Evolutionary conservation across 2,329 filamentous ascomycete species (phyloP).

Genomic region (Tolypocladium cylindrosporum): DNA sequence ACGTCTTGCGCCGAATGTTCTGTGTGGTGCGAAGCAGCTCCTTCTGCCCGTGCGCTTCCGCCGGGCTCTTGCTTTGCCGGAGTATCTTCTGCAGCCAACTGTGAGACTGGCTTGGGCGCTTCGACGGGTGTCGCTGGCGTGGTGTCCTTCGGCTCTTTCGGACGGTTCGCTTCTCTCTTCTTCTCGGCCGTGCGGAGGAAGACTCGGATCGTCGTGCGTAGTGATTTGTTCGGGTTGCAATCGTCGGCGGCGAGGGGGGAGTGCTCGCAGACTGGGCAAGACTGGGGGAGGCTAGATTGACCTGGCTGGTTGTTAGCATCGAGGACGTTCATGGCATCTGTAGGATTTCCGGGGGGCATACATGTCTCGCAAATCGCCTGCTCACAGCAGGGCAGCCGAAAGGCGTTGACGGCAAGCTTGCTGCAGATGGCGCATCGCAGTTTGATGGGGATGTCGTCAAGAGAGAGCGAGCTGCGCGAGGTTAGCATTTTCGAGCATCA

Average conservation of each 20-base stretch:
- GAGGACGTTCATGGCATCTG: background rate
- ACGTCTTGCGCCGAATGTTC: conserved; percentile 1
- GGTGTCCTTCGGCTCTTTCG: conserved; percentile 35
- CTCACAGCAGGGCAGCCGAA: conserved; percentile 87
- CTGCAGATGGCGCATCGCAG: conserved; percentile 90
- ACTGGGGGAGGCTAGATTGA: conserved; percentile 63
- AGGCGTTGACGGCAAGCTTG: conserved; percentile 82
- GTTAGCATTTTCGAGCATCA: background rate
- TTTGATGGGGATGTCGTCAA: conserved; percentile 90
- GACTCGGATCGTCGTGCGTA: conserved; percentile 86
- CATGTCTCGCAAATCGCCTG: conserved; percentile 88
- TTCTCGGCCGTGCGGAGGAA: conserved; percentile 88
- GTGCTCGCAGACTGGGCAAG: conserved; percentile 90
- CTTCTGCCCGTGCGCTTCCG: background rate
- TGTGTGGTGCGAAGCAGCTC: background rate
- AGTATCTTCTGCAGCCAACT: conserved; percentile 10
- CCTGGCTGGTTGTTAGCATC: conserved; percentile 33
- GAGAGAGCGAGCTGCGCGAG: conserved; percentile 54
- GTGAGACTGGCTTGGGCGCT: conserved; percentile 20
- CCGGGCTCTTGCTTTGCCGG: conserved; percentile 2
- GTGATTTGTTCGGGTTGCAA: conserved; percentile 78
- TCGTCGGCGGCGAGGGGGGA: conserved; percentile 76
- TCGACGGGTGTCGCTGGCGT: conserved; percentile 32
- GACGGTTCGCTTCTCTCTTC: conserved; percentile 61
- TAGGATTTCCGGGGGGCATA: conserved; percentile 23